phyloP scores from a whole-genome alignment of 768 basidiomycete species.

The Cubamyces lactineus region DNA sequence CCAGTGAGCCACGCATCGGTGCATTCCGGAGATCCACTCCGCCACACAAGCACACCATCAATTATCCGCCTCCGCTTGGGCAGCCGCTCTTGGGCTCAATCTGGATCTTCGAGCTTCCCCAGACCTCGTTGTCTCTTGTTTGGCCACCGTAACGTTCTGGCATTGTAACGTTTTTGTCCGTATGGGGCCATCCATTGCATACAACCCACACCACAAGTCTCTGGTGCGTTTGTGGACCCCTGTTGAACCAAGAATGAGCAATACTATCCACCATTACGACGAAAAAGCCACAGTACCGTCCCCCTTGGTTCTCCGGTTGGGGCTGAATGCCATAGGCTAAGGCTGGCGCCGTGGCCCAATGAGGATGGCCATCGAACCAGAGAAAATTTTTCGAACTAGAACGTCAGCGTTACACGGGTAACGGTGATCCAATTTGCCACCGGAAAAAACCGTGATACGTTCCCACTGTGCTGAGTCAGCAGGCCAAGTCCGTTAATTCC shows the following conservation, averaged over 20 bases:
- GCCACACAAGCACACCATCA: not conserved
- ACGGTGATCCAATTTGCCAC: not conserved
- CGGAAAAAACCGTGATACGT: not conserved
- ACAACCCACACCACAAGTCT: not conserved
- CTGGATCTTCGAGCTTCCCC: not conserved
- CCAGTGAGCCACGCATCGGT: conserved; percentile 9
- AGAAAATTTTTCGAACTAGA: not conserved
- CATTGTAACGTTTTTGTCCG: not conserved
- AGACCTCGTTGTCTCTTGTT: conserved; percentile 13
- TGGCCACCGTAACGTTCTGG: conserved; percentile 14
- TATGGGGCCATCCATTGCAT: not conserved
- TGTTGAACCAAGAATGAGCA: not conserved
- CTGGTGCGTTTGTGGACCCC: not conserved
- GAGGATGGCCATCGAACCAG: not conserved
- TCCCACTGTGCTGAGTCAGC: not conserved
- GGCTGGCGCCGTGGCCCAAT: not conserved
- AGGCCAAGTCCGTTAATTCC: not conserved
- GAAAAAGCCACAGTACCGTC: too few relatives aligned
- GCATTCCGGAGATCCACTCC: conserved; percentile 17
- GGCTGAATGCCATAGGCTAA: too few relatives aligned
- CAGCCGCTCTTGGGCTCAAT: not conserved
- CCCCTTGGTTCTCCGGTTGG: not conserved
- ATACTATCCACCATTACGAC: not conserved
- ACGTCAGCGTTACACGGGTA: conserved; percentile 4
- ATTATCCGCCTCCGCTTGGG: conserved; percentile 1